These are phyloP conservation scores for Orychophragmus violaceus DNA, from an alignment of 345 rosid species.

Conservation along the genomic window DNA sequence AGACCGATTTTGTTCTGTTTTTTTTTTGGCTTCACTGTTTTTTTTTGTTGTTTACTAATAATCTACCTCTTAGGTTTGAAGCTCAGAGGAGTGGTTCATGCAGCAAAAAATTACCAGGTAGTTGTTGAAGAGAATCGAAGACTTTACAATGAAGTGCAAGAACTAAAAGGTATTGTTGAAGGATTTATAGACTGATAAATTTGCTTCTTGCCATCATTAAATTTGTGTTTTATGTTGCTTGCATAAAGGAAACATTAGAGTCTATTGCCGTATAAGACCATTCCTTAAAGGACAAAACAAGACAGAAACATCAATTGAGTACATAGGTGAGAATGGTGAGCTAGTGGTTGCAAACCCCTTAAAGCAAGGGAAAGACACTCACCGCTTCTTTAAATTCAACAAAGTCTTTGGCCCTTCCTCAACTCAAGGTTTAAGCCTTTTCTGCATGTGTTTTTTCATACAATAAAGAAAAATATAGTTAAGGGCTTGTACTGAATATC, in stretches of 20 bases:
- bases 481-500: neutral
- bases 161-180: slow-evolving; percentile 66
- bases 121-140: slow-evolving; percentile 71
- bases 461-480: neutral
- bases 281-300: slow-evolving; percentile 63
- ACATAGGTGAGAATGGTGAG: slow-evolving; percentile 78
- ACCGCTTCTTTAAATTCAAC: slow-evolving; percentile 68
- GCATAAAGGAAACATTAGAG: slow-evolving; percentile 71
- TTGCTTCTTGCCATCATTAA: neutral
- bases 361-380: slow-evolving; percentile 64
- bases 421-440: slow-evolving; percentile 57
- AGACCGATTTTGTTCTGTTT: neutral
- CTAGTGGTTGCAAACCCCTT: slow-evolving; percentile 65
- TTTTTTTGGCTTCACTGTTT: neutral
- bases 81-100: slow-evolving; percentile 64
- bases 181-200: neutral
- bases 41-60: neutral
- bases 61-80: slow-evolving; percentile 40
- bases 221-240: neutral
- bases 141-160: slow-evolving; percentile 85
- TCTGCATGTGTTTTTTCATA: neutral
- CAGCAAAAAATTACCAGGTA: slow-evolving; percentile 64
- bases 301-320: slow-evolving; percentile 60
- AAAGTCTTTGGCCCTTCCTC: slow-evolving; percentile 69
- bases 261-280: slow-evolving; percentile 83